Percentiles rank a stretch among this genome's conserved stretches.
Evolutionary conservation across 1,284 basidiomycete species (phyloP).

Genomic region (Tylopilus sp.): DNA sequence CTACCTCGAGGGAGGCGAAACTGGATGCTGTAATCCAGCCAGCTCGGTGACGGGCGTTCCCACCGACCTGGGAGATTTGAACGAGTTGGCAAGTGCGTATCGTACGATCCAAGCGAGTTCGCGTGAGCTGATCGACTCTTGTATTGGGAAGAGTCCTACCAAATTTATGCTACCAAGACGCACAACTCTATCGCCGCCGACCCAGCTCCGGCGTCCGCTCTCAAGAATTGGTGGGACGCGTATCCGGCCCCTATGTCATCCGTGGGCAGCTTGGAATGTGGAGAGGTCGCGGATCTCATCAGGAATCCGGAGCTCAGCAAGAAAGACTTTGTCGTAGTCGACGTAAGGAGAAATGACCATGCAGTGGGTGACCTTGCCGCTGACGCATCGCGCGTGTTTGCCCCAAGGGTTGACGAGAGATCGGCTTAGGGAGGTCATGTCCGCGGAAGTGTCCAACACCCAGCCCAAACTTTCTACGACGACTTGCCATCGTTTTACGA

Average conservation of each 20-base stretch:
- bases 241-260: conserved; percentile 35
- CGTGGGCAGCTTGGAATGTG: conserved; percentile 10
- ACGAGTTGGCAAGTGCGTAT: conserved; percentile 40
- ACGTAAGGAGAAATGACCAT: conserved; percentile 28
- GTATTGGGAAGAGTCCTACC: conserved; percentile 36
- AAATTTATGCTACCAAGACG: conserved; percentile 43
- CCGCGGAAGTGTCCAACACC: conserved; percentile 26
- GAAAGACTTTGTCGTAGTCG: conserved; percentile 25
- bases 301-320: conserved; percentile 7
- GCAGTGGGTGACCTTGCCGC: conserved; percentile 13
- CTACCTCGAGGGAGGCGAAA: conserved; percentile 23
- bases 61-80: conserved; percentile 32
- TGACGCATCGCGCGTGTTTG: neutral
- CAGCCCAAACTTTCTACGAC: conserved; percentile 30
- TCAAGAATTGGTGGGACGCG: conserved; percentile 46
- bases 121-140: neutral
- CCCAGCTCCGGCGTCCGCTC: conserved; percentile 15
- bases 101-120: neutral
- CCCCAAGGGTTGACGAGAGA: neutral
- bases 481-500: conserved; percentile 21
- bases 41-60: neutral
- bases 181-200: neutral
- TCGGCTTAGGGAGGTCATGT: conserved; percentile 30
- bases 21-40: conserved; percentile 6
- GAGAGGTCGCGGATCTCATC: conserved; percentile 26